Evolutionary conservation across 78 protist genomes (phyloP).

Genomic region (Emiliania huxleyi): DNA sequence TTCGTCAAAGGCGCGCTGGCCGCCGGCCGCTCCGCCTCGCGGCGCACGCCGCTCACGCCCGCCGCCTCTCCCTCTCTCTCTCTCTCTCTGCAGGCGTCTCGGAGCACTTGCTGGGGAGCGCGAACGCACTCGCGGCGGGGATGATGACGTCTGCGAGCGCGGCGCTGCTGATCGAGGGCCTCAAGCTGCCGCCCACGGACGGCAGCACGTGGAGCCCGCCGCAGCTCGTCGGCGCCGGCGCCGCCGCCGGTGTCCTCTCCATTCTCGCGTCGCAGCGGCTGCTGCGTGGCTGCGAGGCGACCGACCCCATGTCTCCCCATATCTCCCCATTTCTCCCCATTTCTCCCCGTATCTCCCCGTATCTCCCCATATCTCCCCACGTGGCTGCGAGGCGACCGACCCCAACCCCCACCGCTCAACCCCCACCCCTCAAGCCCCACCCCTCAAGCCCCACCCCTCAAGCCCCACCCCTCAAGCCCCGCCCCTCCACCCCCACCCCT

Average conservation of each 20-base stretch:
- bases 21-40: not conserved
- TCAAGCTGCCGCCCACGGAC: not conserved
- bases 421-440: too few species aligned
- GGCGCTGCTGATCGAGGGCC: constrained; percentile 28
- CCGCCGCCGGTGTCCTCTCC: not conserved
- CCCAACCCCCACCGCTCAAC: too few species aligned
- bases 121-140: constrained; percentile 50
- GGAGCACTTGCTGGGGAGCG: not conserved
- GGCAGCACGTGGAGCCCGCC: not conserved
- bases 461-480: too few species aligned
- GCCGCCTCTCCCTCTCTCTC: not conserved
- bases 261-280: not conserved
- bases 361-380: too few species aligned
- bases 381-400: too few species aligned
- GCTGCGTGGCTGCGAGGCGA: too few species aligned
- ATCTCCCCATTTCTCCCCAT: too few species aligned
- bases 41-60: not conserved
- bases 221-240: not conserved
- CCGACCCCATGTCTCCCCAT: too few species aligned
- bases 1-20: not conserved
- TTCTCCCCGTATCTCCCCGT: too few species aligned
- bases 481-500: too few species aligned
- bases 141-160: constrained; percentile 42
- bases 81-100: not conserved
- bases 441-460: too few species aligned